Evolutionary conservation across 257 asterid species (phyloP), one percentile per base, ranked within the genome.

Genomic region (Solanum appendiculatum): DNA sequence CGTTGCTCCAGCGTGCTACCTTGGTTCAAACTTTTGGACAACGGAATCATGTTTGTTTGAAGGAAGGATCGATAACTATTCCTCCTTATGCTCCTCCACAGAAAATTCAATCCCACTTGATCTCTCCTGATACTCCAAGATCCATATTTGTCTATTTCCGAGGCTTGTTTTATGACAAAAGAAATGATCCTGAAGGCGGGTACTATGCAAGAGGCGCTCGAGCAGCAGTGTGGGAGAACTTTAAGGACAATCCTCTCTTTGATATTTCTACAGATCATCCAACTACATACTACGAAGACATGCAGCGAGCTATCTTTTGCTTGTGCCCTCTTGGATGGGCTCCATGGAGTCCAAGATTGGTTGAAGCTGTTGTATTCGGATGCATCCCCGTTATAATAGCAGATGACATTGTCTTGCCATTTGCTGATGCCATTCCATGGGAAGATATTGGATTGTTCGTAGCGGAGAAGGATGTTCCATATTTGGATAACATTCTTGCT

Each of bases 71-170:
- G 33, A 92, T 96, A 42, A 8, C 12, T 42, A 42, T 63, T 63
- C 5, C 70, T 15, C 3, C n/a, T n/a, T 4, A 3, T 44, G 12
- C 11, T 44, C 15, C 14, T 44, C 36, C 36, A 34, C 36, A 34
- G 36, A 96, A 96, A 91, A 94, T 96, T 96, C 95, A 94, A 78
- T 87, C 98, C 34, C 98, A 93, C 90, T 72, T 94, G 51, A 96
- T 94, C 86, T 95, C 98, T 89, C 95, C 98, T 3, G 90, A 83
- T 89, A 94, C 93, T 63, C 98, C 98, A 56, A 90, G 98, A 7
- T 96, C 98, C 91, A 96, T 96, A 70, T 96, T 96, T 72, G 98
- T 94, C 87, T 95, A 94, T 89, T 95, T 95, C 88, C 92, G 97
- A 78, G 98, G 98, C 73, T 83, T 94, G 92, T 94, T 96, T 88